Evolutionary conservation across 805 yeast genomes (phyloP), one percentile per base, ranked within the genome.

Genomic region (Cephaloascus fragrans): DNA sequence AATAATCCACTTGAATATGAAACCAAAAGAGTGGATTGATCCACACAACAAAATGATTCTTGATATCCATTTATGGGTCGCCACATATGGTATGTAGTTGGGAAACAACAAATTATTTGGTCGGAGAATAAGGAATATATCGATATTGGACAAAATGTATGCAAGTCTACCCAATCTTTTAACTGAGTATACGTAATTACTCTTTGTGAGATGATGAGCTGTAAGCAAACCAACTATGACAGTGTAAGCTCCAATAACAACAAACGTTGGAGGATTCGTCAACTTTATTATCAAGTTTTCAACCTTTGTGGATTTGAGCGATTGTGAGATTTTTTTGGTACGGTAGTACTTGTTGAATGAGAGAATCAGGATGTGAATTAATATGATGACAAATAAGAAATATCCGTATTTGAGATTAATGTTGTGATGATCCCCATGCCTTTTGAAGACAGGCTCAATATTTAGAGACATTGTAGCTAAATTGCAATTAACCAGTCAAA

Each of bases 11-110:
- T 23, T 23, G 6, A 23, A 23, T 6, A 51, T 17, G 40, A 44
- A 66, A 1, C 69, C 70, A 9, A 51, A 17, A 3, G 62, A 52
- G 39, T 66, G 72, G 15, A 55, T 35, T 0, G 49, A 15, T 0
- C 52, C 49, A 18, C 48, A 41, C 1, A 44, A 44, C 2, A 61
- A 35, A 14, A 62, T 58, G 3, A 62, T 31, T 31, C 72, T 47
- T 16, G 67, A 59, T 3, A 62, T 41, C 71, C 72, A 66, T 41
- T 62, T 63, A 49, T 66, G 72, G 9, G 63, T 45, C 16, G 46
- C 43, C 9, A 66, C 40, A 17, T 47, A 38, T 18, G 50, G 53
- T 40, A 62, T 45, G 45, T 66, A 66, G 12, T 23, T 23, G 10
- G 10, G 12, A 23, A 8, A 23, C n/a, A n/a, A n/a, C n/a, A n/a